Conservation (phyloP, 2,329 filamentous ascomycete species). For the Cryoendolithus antarcticus region DNA sequence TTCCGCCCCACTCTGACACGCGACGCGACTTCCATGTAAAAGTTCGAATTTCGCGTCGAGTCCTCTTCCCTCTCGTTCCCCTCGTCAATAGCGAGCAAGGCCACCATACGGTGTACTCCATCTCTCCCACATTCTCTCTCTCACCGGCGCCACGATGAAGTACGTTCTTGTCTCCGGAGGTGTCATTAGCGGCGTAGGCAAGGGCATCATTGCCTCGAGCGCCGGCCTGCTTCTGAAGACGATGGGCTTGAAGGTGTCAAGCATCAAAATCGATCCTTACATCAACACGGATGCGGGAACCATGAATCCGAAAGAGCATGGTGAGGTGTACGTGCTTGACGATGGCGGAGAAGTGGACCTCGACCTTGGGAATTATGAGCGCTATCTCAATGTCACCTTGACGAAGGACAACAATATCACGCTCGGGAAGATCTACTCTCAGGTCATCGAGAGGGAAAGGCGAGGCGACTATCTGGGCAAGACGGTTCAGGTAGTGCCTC, state of each 20-base stretch:
- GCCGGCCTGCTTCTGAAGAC: conserved; percentile 70
- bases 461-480: conserved; percentile 72
- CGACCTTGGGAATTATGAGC: conserved; percentile 65
- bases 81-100: conserved; percentile 28
- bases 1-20: no score
- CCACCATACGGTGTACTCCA: conserved; percentile 25
- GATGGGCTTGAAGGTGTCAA: conserved; percentile 59
- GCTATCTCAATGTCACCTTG: conserved; percentile 71
- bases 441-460: conserved; percentile 67
- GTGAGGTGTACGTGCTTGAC: conserved; percentile 78
- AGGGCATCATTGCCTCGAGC: conserved; percentile 60
- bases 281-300: conserved; percentile 66
- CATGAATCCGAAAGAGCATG: conserved; percentile 63
- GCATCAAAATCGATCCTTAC: conserved; percentile 62
- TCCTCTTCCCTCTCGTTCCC: conserved; percentile 25
- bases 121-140: conserved; percentile 1
- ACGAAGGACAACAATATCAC: conserved; percentile 91
- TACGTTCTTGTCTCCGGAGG: conserved; percentile 70
- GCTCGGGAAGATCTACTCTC: conserved; percentile 88
- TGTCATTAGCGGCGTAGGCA: conserved; percentile 48
- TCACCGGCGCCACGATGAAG: conserved; percentile 48
- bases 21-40: no score
- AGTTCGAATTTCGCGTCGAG: no score
- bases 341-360: conserved; percentile 70
- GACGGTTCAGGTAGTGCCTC: conserved; percentile 84